phyloP scores from a whole-genome alignment of 306 rosid species.

The Neltuma alba region DNA sequence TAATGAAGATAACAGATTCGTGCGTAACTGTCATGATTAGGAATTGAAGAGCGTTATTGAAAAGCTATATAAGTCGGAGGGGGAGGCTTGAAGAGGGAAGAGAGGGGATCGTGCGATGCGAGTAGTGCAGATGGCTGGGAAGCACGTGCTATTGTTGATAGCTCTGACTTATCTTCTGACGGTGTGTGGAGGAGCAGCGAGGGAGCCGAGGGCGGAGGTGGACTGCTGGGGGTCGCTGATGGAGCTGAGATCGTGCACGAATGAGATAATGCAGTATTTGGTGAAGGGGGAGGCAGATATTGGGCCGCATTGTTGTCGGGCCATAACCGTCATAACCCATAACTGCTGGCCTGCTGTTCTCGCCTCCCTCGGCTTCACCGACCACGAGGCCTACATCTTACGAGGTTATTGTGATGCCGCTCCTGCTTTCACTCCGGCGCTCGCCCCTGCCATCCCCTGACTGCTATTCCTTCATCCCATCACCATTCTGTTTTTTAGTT shows the following conservation, averaged over 20 bases:
- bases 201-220: neutral
- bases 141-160: too few relatives aligned
- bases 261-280: conserved; percentile 43
- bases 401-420: conserved; percentile 41
- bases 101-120: too few relatives aligned
- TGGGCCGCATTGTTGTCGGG: conserved; percentile 43
- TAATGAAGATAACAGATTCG: too few relatives aligned
- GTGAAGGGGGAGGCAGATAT: conserved; percentile 35
- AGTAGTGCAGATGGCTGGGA: too few relatives aligned
- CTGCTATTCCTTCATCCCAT: too few relatives aligned
- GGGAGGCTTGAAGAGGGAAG: too few relatives aligned
- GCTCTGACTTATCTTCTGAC: conserved; percentile 1
- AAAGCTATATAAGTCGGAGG: too few relatives aligned
- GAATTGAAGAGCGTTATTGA: too few relatives aligned
- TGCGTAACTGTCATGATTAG: too few relatives aligned
- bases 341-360: conserved; percentile 56
- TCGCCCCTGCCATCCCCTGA: too few relatives aligned
- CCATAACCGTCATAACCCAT: conserved; percentile 42
- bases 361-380: conserved; percentile 42
- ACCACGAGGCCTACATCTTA: conserved; percentile 38
- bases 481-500: too few relatives aligned
- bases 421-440: too few relatives aligned
- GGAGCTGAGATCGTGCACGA: conserved; percentile 45
- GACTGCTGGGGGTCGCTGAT: conserved; percentile 40
- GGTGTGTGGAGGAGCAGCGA: conserved; percentile 10